Evolutionary conservation across 2,329 filamentous ascomycete genomes (phyloP).

Genomic region (Gaeumannomyces tritici): DNA sequence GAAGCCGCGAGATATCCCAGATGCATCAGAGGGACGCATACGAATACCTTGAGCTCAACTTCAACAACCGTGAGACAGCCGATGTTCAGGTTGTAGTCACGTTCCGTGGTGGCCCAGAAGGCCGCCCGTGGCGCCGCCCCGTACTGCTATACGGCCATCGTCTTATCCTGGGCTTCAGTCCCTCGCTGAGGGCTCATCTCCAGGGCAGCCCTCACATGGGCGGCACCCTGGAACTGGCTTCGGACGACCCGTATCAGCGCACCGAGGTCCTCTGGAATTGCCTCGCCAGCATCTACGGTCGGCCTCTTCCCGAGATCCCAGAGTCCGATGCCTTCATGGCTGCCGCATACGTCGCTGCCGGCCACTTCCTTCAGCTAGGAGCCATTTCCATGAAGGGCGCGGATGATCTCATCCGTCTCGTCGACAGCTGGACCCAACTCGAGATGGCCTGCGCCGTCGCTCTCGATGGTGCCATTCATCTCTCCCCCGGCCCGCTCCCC

Average conservation of each 20-base stretch:
- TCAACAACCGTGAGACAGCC: constrained; percentile 6
- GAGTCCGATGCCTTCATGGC: background rate
- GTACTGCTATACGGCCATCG: constrained; percentile 12
- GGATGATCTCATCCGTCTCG: constrained; percentile 6
- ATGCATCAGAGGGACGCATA: background rate
- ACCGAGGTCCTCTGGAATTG: constrained; percentile 6
- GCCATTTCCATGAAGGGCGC: background rate
- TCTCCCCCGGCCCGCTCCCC: constrained; percentile 14
- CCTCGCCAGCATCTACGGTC: constrained; percentile 12
- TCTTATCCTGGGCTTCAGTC: constrained; percentile 10
- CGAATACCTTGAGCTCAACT: constrained; percentile 5
- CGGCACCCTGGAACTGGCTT: background rate
- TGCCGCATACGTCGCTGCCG: background rate
- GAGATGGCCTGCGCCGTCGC: constrained; percentile 11
- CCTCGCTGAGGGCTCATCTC: constrained; percentile 7
- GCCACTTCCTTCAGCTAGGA: background rate
- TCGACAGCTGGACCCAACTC: constrained; percentile 10
- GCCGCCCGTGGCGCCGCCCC: background rate
- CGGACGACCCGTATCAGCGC: constrained; percentile 9
- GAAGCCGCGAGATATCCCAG: background rate
- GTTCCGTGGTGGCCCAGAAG: background rate
- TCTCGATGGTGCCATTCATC: constrained; percentile 17
- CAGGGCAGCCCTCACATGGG: background rate
- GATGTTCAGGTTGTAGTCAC: constrained; percentile 11
- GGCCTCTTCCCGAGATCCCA: constrained; percentile 4